These are phyloP conservation scores for Lantana camara DNA, from an alignment of 257 asterid species.

Conservation along the genomic window DNA sequence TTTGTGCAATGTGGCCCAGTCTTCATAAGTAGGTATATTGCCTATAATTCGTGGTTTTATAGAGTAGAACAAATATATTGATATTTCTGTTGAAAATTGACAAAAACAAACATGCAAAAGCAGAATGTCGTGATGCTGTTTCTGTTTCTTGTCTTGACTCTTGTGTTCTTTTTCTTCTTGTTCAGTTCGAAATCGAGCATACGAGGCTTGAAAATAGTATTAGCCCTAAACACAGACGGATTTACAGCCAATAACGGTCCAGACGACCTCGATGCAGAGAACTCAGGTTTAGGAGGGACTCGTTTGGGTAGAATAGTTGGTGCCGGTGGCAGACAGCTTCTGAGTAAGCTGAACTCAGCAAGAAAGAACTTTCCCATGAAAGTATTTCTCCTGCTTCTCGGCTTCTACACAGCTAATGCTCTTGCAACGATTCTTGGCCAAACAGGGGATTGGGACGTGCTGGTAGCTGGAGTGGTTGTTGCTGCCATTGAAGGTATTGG, in stretches of 20 bases:
- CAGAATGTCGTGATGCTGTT: not conserved
- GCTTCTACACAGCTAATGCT: constrained; percentile 95
- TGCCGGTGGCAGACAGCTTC: constrained; percentile 75
- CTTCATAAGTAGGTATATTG: too few relatives aligned
- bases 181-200: constrained; percentile 42
- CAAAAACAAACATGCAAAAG: too few relatives aligned
- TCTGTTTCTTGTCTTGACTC: constrained; percentile 1
- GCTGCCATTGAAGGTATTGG: constrained; percentile 98
- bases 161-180: constrained; percentile 6
- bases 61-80: too few relatives aligned
- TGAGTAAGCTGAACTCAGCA: constrained; percentile 79
- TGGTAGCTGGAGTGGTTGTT: constrained; percentile 90
- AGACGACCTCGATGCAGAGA: constrained; percentile 44
- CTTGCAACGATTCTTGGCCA: constrained; percentile 94
- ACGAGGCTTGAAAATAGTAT: constrained; percentile 44
- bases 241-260: constrained; percentile 56
- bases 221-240: constrained; percentile 76
- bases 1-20: too few relatives aligned
- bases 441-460: constrained; percentile 98
- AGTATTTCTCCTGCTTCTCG: constrained; percentile 85
- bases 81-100: too few relatives aligned
- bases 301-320: constrained; percentile 90
- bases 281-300: constrained; percentile 64
- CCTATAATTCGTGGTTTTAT: too few relatives aligned
- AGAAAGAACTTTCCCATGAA: constrained; percentile 84